Evolutionary conservation across 805 yeast genomes (phyloP).

Genomic region (Zygosaccharomyces gambellarensis): DNA sequence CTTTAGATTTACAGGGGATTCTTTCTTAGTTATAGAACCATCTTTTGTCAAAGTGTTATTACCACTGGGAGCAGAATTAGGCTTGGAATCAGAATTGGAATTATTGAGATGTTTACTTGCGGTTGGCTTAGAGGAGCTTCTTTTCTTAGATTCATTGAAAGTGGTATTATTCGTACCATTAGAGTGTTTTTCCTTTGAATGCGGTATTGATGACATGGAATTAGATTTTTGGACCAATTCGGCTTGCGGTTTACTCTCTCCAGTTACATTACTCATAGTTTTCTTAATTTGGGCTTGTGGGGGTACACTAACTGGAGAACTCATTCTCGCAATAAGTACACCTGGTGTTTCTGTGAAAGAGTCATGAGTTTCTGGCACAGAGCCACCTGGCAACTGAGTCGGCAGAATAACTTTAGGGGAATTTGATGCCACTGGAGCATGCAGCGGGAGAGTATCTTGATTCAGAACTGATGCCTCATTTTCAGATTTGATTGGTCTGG

Average conservation of each 20-base stretch:
- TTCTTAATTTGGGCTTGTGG: constrained; percentile 7
- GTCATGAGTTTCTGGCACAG: constrained; percentile 4
- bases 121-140: background rate
- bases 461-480: background rate
- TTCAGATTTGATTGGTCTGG: constrained; percentile 2
- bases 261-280: constrained; percentile 5
- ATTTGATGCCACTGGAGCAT: constrained; percentile 2
- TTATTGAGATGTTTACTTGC: background rate
- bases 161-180: constrained; percentile 8
- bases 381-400: constrained; percentile 17
- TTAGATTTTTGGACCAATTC: constrained; percentile 11
- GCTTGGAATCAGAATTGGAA: background rate
- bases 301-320: constrained; percentile 21
- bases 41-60: background rate
- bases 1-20: background rate
- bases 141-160: background rate
- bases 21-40: background rate
- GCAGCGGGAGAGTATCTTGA: background rate
- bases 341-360: constrained; percentile 11
- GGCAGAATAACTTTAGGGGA: constrained; percentile 24
- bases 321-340: constrained; percentile 21
- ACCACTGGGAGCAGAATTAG: background rate
- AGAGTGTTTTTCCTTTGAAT: constrained; percentile 5
- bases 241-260: constrained; percentile 3
- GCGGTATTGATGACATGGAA: constrained; percentile 6